Conservation (phyloP, 495 filamentous ascomycete genomes). For the Aspergillus sparsus region DNA sequence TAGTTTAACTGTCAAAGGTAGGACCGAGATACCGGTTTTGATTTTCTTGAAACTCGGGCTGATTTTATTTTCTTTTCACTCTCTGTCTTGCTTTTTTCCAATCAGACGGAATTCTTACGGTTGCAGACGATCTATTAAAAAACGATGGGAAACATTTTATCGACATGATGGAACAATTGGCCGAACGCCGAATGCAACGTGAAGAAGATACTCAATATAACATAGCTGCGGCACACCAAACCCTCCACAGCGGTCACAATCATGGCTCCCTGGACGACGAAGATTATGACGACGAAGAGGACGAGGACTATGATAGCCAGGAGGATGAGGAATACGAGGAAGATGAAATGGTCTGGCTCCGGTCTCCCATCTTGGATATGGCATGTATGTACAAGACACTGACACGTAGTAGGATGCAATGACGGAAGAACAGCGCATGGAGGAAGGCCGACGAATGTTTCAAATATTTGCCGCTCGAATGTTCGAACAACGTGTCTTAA, state of each 20-base stretch:
- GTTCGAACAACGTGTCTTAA: constrained; percentile 97
- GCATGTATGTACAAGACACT: constrained; percentile 19
- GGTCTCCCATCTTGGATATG: constrained; percentile 10
- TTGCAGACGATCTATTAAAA: constrained; percentile 96
- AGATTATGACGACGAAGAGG: constrained; percentile 74
- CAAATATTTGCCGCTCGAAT: constrained; percentile 99
- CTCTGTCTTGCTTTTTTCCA: constrained; percentile 19
- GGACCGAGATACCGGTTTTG: constrained; percentile 24
- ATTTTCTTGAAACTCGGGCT: constrained; percentile 20
- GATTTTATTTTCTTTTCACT: constrained; percentile 32
- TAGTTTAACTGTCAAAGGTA: constrained; percentile 95
- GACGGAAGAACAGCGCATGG: constrained; percentile 98
- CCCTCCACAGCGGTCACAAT: constrained; percentile 61
- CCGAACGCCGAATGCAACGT: constrained; percentile 93
- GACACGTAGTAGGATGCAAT: constrained; percentile 74
- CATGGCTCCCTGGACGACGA: constrained; percentile 73
- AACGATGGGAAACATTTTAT: constrained; percentile 99
- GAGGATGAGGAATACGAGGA: constrained; percentile 86
- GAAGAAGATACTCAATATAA: constrained; percentile 85
- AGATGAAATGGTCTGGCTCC: constrained; percentile 69
- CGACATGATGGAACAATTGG: constrained; percentile 99
- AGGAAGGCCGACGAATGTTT: constrained; percentile 98
- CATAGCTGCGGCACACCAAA: constrained; percentile 58
- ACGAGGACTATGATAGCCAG: constrained; percentile 85
- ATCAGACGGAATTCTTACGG: constrained; percentile 94